Evolutionary conservation across 1,284 basidiomycete genomes (phyloP).

Genomic region (Melampsora americana): DNA sequence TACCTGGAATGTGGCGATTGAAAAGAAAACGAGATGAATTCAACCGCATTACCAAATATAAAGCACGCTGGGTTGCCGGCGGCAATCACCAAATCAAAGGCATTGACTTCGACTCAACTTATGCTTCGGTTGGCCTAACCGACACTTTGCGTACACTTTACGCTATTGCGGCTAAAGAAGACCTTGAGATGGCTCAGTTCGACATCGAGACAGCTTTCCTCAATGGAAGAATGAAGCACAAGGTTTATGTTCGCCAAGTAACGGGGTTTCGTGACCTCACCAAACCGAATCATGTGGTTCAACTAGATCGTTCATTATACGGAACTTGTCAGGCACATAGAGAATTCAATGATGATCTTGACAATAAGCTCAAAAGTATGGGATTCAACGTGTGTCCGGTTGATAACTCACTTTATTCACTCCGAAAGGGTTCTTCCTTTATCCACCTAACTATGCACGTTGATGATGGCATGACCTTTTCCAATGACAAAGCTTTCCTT

Average conservation of each 20-base stretch:
- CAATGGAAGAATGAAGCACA: not conserved
- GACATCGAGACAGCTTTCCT: slow-evolving; percentile 7
- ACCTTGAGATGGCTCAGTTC: not conserved
- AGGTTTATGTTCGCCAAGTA: not conserved
- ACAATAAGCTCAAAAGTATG: not conserved
- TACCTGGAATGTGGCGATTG: too few species aligned
- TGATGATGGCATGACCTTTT: slow-evolving; percentile 6
- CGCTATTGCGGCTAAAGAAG: not conserved
- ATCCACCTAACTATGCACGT: slow-evolving; percentile 7
- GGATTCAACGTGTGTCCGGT: not conserved
- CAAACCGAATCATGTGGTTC: not conserved
- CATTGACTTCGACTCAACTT: slow-evolving; percentile 8
- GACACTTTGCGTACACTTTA: not conserved
- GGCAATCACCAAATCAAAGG: too few species aligned
- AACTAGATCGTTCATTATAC: slow-evolving; percentile 8
- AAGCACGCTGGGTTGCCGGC: slow-evolving; percentile 9
- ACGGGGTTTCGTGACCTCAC: not conserved
- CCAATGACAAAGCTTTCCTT: not conserved
- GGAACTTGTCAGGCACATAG: slow-evolving; percentile 12
- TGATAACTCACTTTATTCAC: not conserved
- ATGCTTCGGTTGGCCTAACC: slow-evolving; percentile 5
- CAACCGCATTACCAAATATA: slow-evolving; percentile 1
- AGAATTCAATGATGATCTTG: slow-evolving; percentile 8
- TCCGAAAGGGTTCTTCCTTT: not conserved
- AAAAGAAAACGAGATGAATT: not conserved